phyloP scores from a whole-genome alignment of 495 filamentous ascomycete genomes.

The Daldinia caldariorum region DNA sequence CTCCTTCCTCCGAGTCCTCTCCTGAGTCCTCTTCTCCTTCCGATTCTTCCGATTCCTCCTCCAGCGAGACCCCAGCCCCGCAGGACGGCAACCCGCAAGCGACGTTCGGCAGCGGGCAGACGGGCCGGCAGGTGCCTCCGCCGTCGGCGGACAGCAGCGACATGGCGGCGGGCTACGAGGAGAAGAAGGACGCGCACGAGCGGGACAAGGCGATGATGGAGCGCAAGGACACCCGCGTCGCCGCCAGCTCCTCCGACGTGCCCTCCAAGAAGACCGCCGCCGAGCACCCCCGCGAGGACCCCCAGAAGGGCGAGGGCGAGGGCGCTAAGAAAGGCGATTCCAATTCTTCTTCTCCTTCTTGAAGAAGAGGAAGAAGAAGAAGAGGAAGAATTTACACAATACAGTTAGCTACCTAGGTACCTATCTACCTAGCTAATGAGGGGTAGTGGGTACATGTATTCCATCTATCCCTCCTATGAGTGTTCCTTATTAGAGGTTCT shows the following conservation, averaged over 20 bases:
- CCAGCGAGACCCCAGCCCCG: not conserved
- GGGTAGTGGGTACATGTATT: too few species aligned
- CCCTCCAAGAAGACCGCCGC: conserved; percentile 49
- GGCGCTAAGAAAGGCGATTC: conserved; percentile 38
- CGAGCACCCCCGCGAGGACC: conserved; percentile 43
- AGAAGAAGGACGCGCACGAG: conserved; percentile 39
- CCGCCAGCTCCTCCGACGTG: conserved; percentile 32
- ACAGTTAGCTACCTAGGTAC: too few species aligned
- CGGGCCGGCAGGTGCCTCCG: conserved; percentile 40
- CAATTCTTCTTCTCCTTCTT: too few species aligned
- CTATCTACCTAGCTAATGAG: too few species aligned
- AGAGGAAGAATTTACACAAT: too few species aligned
- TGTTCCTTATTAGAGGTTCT: conserved; percentile 7
- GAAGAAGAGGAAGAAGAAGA: too few species aligned
- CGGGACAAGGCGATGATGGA: conserved; percentile 37
- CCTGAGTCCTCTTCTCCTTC: not conserved
- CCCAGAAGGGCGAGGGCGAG: conserved; percentile 44
- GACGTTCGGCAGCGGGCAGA: not conserved
- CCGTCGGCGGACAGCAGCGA: conserved; percentile 36
- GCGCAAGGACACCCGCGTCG: conserved; percentile 35
- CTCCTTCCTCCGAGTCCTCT: not conserved
- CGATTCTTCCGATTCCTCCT: too few species aligned
- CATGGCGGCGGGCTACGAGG: conserved; percentile 22
- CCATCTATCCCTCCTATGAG: too few species aligned
- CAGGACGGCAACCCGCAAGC: conserved; percentile 2